Evolutionary conservation across 2,329 filamentous ascomycete species (phyloP), one percentile per base, ranked within the genome.

Genomic region (Cytospora piceicola): DNA sequence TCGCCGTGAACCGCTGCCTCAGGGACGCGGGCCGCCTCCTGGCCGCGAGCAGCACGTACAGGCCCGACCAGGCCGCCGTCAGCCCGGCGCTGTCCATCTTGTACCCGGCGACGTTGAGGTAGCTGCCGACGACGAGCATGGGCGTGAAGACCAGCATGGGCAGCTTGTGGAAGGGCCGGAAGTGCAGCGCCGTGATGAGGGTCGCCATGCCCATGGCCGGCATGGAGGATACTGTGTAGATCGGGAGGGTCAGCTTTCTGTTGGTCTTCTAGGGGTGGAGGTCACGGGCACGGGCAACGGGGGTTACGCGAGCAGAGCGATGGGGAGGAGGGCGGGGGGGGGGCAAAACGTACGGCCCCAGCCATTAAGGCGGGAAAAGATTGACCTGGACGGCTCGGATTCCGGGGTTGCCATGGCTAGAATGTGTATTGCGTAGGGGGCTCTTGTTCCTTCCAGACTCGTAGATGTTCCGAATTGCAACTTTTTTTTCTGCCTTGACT

Each of bases 101-200:
- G 77, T 83, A 86, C 66, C 85, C 85, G 24, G 85, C 83, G 8
- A 88, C 80, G 74, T 86, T 86, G 71, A 86, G 80, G 76, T 88
- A 88, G 73, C 80, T 82, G 62, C 81, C 78, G 75, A 87, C 85
- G 64, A 86, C 75, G 36, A 87, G 80, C 30, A 83, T 78, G 29
- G 82, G 82, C n/a, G 78, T 75, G 72, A 85, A 79, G 59, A 79
- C 71, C 8, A 68, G 63, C 71, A 87, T 79, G 42, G 85, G 82
- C 4, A 85, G 75, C 15, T 77, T 70, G 69, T 83, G 82, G 58
- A 85, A 73, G 39, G 85, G 85, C 2, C 83, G 83, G 54, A 78
- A 79, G 78, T 88, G 85, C 20, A 87, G 81, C 42, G 85, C 80
- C 14, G 83, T 81, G 66, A 87, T 78, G 51, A 88, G 80, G 55